Base-by-base conservation (phyloP, 2,329 filamentous ascomycete species). In the Aspergillus aculeatus region DNA sequence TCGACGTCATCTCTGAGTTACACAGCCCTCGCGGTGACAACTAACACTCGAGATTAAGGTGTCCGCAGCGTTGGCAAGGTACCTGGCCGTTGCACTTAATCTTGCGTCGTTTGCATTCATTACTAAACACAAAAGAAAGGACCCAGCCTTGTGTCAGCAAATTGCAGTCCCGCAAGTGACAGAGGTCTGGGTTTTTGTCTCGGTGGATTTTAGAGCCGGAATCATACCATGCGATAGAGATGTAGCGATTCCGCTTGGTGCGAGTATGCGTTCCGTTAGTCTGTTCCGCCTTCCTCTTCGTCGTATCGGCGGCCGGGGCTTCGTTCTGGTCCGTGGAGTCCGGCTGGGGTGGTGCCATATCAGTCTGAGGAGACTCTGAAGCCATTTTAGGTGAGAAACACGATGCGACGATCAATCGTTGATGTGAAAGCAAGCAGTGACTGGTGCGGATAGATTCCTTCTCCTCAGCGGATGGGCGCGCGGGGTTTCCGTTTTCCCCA, bases 41-140 rank as follows among this genome's bases (percentile, higher is more conserved):
- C 65, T 59, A 19, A 78, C 80, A 89, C 70, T 87, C 85, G 60
- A 88, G 79, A 59, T 80, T 82, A 57, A 88, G 78, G 72, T 87
- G 87, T 26, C 85, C 86, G 72, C 86, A 89, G 64, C 86, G 80
- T 68, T 87, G 84, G 68, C 86, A 89, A 12, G 86, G 86, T 14
- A 81, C 82, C 71, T 88, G 82, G 47, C 86, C 86, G 74, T 88
- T 88, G 76, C 86, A 87, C 64, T 87, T 88, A 72, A 89, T 88
- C 77, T 89, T 88, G 58, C 86, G 81, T 52, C 86, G 78, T 72
- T 87, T 87, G 76, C 85, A 87, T 68, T 87, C 84, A 71, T 88
- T 87, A 70, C 84, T 85, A 66, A 50, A 16, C 32, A 35, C 11
- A 35, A 35, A 35, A 12, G 14, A 47, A 51, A 47, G 29, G 32